These are phyloP conservation scores for Arthrocladium fulminans DNA, from an alignment of 2,329 filamentous ascomycete species.

Conservation along the genomic window DNA sequence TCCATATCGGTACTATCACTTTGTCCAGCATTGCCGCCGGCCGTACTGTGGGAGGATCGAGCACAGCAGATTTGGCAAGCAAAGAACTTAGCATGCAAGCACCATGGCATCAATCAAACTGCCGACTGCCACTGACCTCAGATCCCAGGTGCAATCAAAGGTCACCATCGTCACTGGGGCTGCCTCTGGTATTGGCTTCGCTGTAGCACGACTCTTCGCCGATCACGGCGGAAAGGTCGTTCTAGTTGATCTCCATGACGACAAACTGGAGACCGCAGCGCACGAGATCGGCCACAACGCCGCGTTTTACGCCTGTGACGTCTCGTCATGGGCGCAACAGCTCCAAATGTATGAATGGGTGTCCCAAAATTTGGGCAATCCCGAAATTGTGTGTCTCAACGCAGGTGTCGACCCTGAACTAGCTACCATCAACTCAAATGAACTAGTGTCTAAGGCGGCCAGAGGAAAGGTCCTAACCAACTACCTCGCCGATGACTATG, in stretches of 20 bases:
- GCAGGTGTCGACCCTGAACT: neutral
- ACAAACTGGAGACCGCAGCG: neutral
- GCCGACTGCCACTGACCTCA: neutral
- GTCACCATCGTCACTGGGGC: neutral
- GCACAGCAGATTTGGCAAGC: no score
- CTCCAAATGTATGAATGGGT: neutral
- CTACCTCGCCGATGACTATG: neutral
- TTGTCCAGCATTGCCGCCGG: no score
- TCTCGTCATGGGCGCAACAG: neutral
- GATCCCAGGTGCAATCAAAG: neutral
- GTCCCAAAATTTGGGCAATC: neutral
- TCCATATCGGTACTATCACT: no score
- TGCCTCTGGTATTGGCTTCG: neutral
- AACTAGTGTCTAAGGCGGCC: conserved; percentile 20
- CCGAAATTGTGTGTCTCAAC: neutral
- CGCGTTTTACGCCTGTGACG: neutral
- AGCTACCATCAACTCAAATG: neutral
- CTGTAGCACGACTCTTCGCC: neutral
- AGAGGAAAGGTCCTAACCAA: neutral
- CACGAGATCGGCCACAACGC: neutral
- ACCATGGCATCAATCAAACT: neutral
- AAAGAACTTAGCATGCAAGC: no score
- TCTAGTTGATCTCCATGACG: neutral
- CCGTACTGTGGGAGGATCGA: no score
- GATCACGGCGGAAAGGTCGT: neutral